Evolutionary conservation across 768 basidiomycete genomes (phyloP).

Genomic region (Vishniacozyma victoriae): DNA sequence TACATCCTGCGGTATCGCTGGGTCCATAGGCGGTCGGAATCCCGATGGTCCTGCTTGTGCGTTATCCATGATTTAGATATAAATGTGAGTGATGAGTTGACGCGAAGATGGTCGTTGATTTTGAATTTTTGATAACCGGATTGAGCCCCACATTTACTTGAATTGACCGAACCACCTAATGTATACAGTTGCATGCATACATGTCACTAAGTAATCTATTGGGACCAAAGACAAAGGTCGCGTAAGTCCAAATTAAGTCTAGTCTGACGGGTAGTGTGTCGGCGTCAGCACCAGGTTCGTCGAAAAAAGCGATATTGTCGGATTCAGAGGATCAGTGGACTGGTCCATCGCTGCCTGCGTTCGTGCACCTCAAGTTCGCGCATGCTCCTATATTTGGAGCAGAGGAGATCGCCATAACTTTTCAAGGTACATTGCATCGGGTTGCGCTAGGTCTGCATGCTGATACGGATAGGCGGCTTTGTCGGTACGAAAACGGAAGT

Average conservation of each 20-base stretch:
- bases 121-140: no score
- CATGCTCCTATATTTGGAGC: constrained; percentile 22
- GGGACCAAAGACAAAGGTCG: background rate
- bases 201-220: no score
- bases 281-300: constrained; percentile 15
- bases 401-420: constrained; percentile 41
- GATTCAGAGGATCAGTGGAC: constrained; percentile 21
- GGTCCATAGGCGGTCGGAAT: constrained; percentile 22
- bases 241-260: background rate
- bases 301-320: constrained; percentile 19
- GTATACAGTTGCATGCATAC: no score
- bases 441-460: no score
- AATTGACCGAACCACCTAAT: no score
- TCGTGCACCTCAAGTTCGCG: constrained; percentile 33
- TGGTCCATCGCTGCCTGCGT: constrained; percentile 28
- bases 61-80: no score
- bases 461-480: no score
- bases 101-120: no score
- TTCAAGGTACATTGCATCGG: no score
- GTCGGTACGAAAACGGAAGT: constrained; percentile 27
- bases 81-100: no score
- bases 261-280: background rate
- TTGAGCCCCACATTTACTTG: no score
- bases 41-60: background rate
- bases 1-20: constrained; percentile 38